Percentiles rank a stretch among this genome's conserved stretches.
Conservation (phyloP, 352 stramenopile species). For the Aphanomyces astaci region DNA sequence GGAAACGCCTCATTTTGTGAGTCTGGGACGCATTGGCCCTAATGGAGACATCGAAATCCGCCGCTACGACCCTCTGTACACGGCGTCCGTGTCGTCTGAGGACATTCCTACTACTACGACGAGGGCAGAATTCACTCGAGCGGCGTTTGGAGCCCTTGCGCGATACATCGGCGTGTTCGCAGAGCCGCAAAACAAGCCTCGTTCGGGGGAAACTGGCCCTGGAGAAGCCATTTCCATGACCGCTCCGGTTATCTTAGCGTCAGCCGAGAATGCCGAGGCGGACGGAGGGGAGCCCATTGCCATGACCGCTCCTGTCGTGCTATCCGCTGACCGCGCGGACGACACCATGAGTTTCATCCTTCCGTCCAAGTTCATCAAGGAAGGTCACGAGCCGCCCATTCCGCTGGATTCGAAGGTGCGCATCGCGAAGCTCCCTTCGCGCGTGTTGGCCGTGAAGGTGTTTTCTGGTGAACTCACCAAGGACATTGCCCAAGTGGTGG, state of each 20-base stretch:
- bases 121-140: neutral
- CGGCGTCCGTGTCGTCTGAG: slow-evolving; percentile 18
- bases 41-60: slow-evolving; percentile 22
- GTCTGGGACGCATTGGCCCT: neutral
- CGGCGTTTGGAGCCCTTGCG: slow-evolving; percentile 11
- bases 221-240: slow-evolving; percentile 2
- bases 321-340: neutral
- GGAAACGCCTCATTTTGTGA: slow-evolving; percentile 23
- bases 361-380: slow-evolving; percentile 19
- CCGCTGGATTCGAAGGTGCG: slow-evolving; percentile 9
- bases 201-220: neutral
- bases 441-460: slow-evolving; percentile 8
- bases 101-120: slow-evolving; percentile 7
- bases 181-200: neutral
- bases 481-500: neutral
- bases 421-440: neutral
- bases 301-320: slow-evolving; percentile 24
- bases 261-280: neutral
- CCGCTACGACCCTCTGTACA: slow-evolving; percentile 13
- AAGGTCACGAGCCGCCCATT: neutral
- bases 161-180: slow-evolving; percentile 26
- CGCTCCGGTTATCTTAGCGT: neutral
- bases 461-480: slow-evolving; percentile 12
- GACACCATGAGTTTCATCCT: slow-evolving; percentile 23
- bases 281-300: slow-evolving; percentile 10